phyloP scores from a whole-genome alignment of 768 basidiomycete genomes.

The Leccinum boreale region DNA sequence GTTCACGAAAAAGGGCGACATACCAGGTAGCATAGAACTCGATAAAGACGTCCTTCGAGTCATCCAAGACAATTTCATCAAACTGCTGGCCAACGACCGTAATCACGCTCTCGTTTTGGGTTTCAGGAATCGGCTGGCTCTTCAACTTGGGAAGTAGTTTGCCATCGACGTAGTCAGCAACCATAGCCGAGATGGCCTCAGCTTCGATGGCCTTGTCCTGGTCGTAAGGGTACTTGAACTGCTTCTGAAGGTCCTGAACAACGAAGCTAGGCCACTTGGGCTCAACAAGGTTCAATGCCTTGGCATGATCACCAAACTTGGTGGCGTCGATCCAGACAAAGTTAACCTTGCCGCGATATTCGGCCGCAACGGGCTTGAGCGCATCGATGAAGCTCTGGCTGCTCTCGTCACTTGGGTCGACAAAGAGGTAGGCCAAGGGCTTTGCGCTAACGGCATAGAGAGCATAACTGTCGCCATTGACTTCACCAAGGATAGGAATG shows the following conservation, averaged over 20 bases:
- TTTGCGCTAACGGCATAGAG: slow-evolving; percentile 76
- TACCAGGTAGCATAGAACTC: slow-evolving; percentile 98
- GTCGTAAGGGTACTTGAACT: slow-evolving; percentile 87
- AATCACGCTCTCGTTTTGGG: slow-evolving; percentile 80
- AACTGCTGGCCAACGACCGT: slow-evolving; percentile 87
- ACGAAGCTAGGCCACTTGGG: slow-evolving; percentile 93
- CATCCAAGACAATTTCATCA: slow-evolving; percentile 81
- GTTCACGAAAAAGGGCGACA: slow-evolving; percentile 25
- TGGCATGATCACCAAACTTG: slow-evolving; percentile 95
- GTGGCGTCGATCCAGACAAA: slow-evolving; percentile 98
- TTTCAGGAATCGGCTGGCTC: slow-evolving; percentile 80
- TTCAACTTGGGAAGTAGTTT: slow-evolving; percentile 82
- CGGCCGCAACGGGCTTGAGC: slow-evolving; percentile 73
- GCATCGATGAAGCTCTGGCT: slow-evolving; percentile 63
- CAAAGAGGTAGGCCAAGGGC: slow-evolving; percentile 92
- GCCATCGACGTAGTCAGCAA: slow-evolving; percentile 65
- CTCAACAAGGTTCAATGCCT: slow-evolving; percentile 84
- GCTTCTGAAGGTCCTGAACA: slow-evolving; percentile 77
- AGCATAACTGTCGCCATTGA: slow-evolving; percentile 91
- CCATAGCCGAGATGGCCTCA: slow-evolving; percentile 54
- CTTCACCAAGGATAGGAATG: slow-evolving; percentile 87
- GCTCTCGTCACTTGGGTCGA: slow-evolving; percentile 71
- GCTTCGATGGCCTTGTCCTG: slow-evolving; percentile 61
- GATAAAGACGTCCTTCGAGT: slow-evolving; percentile 90
- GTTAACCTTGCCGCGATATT: slow-evolving; percentile 85